phyloP scores from a whole-genome alignment of 768 basidiomycete species.

The Boletellus sp. region DNA sequence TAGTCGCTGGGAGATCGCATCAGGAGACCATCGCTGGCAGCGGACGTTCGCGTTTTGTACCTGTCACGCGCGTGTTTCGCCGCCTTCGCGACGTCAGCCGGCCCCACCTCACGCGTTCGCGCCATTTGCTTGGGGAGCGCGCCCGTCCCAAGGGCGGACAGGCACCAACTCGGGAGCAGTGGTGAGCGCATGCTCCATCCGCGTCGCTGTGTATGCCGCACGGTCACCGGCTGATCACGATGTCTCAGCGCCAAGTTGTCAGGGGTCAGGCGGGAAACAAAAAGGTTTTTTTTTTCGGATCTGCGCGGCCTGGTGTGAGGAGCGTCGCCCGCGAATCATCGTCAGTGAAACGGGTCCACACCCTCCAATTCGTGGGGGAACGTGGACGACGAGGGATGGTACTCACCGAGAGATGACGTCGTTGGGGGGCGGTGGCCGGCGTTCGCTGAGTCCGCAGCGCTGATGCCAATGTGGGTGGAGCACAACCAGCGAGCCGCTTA shows the following conservation, averaged over 20 bases:
- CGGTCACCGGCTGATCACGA: background rate
- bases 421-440: background rate
- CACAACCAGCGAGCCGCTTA: background rate
- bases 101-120: conserved; percentile 1
- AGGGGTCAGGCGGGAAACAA: background rate
- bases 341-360: no score
- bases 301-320: no score
- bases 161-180: background rate
- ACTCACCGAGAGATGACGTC: background rate
- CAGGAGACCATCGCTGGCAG: conserved; percentile 16
- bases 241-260: background rate
- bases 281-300: background rate
- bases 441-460: background rate
- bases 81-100: conserved; percentile 29
- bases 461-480: background rate
- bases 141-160: conserved; percentile 8
- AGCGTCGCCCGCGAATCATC: no score
- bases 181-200: background rate
- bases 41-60: conserved; percentile 17
- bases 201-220: background rate
- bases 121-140: conserved; percentile 27
- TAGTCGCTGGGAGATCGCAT: conserved; percentile 43
- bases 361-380: background rate
- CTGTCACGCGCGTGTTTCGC: conserved; percentile 14
- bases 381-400: background rate